Conservation (phyloP, 805 yeast species). For the Metschnikowia koreensis region DNA sequence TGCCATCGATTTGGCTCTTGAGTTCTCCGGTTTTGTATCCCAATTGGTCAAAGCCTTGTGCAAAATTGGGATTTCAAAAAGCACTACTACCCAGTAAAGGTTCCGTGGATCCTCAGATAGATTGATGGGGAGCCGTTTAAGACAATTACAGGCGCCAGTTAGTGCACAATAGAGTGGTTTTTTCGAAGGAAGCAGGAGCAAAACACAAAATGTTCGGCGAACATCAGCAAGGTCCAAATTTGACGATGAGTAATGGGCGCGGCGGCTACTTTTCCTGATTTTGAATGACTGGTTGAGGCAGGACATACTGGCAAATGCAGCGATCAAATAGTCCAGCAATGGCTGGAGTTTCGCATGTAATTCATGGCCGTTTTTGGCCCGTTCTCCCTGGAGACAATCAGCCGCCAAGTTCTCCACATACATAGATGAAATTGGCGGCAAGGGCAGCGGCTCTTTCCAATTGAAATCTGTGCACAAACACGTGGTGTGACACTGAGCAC, state of each 20-base stretch:
- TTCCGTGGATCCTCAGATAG: conserved; percentile 40
- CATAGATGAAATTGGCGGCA: conserved; percentile 24
- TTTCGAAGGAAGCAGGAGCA: conserved; percentile 55
- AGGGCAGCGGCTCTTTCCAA: neutral
- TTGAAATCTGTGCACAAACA: conserved; percentile 24
- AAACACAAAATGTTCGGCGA: conserved; percentile 41
- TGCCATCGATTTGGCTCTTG: conserved; percentile 23
- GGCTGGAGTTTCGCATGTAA: conserved; percentile 45
- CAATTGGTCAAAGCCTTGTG: conserved; percentile 44
- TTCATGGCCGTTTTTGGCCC: conserved; percentile 18
- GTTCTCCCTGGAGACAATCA: conserved; percentile 26
- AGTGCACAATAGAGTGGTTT: conserved; percentile 59
- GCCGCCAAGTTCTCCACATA: conserved; percentile 34
- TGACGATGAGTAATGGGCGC: conserved; percentile 43
- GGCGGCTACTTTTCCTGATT: conserved; percentile 18
- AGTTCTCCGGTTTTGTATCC: conserved; percentile 12
- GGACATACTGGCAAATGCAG: conserved; percentile 46
- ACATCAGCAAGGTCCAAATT: conserved; percentile 53
- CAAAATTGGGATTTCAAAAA: conserved; percentile 68
- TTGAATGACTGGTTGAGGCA: conserved; percentile 58
- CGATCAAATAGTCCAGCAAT: conserved; percentile 46
- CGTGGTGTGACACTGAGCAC: conserved; percentile 61
- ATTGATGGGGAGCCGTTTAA: conserved; percentile 47
- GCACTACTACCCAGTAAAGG: conserved; percentile 58
- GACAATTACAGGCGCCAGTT: conserved; percentile 47